These are phyloP conservation scores for Boletus barrowsii DNA, from an alignment of 768 basidiomycete species.

Conservation along the genomic window DNA sequence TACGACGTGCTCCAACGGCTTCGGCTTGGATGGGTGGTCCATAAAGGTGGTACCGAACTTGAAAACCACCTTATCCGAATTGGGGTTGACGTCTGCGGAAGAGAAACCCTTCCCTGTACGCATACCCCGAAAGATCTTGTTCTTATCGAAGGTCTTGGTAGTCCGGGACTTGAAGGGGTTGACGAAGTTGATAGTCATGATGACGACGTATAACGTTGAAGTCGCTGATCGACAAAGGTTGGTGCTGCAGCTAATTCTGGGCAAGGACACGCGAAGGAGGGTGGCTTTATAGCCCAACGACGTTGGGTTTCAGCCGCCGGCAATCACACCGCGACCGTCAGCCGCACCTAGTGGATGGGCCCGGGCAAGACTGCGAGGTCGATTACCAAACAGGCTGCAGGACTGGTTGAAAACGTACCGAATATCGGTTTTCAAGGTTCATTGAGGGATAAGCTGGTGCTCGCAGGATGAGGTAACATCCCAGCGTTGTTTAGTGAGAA, in stretches of 20 bases:
- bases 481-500: not conserved
- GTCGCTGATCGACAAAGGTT: not conserved
- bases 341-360: not conserved
- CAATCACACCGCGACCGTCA: conserved; percentile 11
- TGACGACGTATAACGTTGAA: not conserved
- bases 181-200: conserved; percentile 11
- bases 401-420: conserved; percentile 7
- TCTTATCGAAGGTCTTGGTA: conserved; percentile 2
- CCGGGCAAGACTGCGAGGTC: not conserved
- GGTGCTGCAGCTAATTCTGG: not conserved
- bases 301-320: conserved; percentile 5
- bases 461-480: not conserved
- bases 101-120: not conserved
- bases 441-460: not conserved
- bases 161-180: conserved; percentile 14
- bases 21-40: not conserved
- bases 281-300: conserved; percentile 9
- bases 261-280: not conserved
- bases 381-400: not conserved
- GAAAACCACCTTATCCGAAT: conserved; percentile 2
- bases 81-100: not conserved
- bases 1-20: conserved; percentile 6
- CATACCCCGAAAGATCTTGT: not conserved
- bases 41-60: conserved; percentile 4
- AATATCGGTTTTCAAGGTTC: not conserved